Base-by-base conservation (phyloP, 352 stramenopile species). In the Phytophthora cactorum region DNA sequence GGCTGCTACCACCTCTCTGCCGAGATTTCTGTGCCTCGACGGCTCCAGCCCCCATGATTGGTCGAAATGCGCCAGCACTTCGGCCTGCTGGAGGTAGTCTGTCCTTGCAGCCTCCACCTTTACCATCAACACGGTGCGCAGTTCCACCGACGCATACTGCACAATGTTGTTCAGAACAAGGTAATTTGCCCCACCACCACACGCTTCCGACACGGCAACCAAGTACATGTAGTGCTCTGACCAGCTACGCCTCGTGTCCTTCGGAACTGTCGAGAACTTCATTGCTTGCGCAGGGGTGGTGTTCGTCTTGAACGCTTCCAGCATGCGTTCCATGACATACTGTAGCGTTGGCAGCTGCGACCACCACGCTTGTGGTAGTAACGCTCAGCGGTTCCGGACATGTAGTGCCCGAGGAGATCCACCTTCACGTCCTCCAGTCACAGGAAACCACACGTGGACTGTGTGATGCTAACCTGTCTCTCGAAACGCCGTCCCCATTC, bases 191-290 rank as follows among this genome's bases (percentile, higher is more conserved):
- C 27, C 27, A 36, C 25, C 46, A 34, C 14, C 46, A 17, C 46
- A 17, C 14, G 27, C 4, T 17, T 52, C 14, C 5, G 17, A 34
- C 8, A 52, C 46, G 17, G 46, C 46, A 9, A 52, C 25, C 6
- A 52, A 36, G 46, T 52, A 52, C 27, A 52, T n/a, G 25, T 36
- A 52, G 25, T 34, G 46, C 25, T 52, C 46, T 22, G 25, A 11
- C 27, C 44, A 52, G 46, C 9, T 52, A 5, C 0, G 29, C n/a
- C n/a, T 52, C 5, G 46, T 11, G 46, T 38, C 11, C 31, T 22
- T 52, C 25, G 28, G 28, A 5, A 5, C 46, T 11, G 8, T 52
- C 32, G 34, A 52, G 3, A 52, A 5, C 9, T 12, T 52, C 44
- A 52, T 52, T 17, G 4, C 17, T 10, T 52, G 46, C 9, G 25